Base-by-base conservation (phyloP, 805 yeast species). In the Candida saitoana region DNA sequence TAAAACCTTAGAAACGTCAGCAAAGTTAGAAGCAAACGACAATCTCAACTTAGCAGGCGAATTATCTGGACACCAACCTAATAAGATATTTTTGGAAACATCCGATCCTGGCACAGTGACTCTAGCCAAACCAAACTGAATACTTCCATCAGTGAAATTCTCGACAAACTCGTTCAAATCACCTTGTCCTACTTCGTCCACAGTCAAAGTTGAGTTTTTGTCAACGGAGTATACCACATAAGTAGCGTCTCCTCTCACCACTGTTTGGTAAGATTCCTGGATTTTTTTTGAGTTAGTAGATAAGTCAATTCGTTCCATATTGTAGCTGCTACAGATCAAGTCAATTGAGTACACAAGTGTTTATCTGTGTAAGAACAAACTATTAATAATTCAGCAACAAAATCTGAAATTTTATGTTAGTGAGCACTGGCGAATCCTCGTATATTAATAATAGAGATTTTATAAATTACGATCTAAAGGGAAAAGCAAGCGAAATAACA, bases 41-140 rank as follows among this genome's bases (percentile, higher is more conserved):
- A 87, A 76, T 53, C 88, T 77, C 19, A 83, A 72, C 57, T 82
- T 84, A 71, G 73, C 49, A 40, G 97, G 95, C 17, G 96, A 90
- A 43, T 91, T 87, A 62, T 93, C 98, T 5, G 99, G 99, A 67
- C 96, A 87, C 96, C 96, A 91, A 39, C 97, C 98, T 30, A 93
- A 73, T 37, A 93, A 70, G 24, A 91, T 76, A 49, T 87, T 72
- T 69, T 93, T 93, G 56, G 79, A 77, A 27, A 93, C 90, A 52
- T 86, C 93, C 3, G 96, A 84, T n/a, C 93, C 95, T 42, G 91
- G 91, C 43, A 91, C 95, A 43, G 81, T 79, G 36, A 91, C 87
- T 41, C 96, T 79, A 32, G 87, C 85, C 44, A 93, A 73, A 32
- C 98, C 99, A 55, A 83, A 93, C 68, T 90, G 96, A 46, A 90